Evolutionary conservation across 352 stramenopile genomes (phyloP).

Genomic region (Aphanomyces stellatus): DNA sequence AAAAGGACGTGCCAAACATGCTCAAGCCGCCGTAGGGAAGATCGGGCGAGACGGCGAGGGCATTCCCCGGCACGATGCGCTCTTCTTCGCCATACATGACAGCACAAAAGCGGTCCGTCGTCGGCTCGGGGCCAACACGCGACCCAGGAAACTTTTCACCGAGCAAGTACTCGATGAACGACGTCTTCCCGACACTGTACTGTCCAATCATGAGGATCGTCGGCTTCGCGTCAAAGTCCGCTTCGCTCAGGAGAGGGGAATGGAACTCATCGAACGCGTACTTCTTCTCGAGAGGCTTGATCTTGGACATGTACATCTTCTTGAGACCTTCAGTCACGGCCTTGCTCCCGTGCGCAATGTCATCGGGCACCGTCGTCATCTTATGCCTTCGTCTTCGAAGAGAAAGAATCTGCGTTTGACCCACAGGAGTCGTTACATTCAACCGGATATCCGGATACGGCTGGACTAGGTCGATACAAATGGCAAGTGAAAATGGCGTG

Average conservation of each 20-base stretch:
- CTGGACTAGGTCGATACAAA: too few species aligned
- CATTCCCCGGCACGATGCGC: constrained; percentile 95
- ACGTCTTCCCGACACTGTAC: constrained; percentile 98
- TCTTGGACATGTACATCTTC: constrained; percentile 65
- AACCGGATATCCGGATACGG: constrained; percentile 1
- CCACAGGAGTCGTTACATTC: background rate
- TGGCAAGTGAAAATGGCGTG: too few species aligned
- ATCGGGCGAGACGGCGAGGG: constrained; percentile 91
- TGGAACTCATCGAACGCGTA: constrained; percentile 92
- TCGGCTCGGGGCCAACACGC: constrained; percentile 96
- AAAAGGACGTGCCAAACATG: constrained; percentile 97
- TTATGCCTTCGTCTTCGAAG: background rate
- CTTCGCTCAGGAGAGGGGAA: constrained; percentile 87
- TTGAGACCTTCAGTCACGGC: constrained; percentile 72
- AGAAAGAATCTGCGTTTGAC: background rate
- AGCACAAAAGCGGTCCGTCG: constrained; percentile 96
- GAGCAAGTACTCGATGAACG: constrained; percentile 95
- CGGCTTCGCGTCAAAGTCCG: constrained; percentile 96
- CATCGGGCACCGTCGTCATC: constrained; percentile 20
- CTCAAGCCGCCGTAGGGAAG: constrained; percentile 90
- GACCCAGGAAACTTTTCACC: constrained; percentile 95
- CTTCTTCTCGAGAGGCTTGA: constrained; percentile 83
- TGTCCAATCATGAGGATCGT: constrained; percentile 97
- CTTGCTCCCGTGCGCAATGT: constrained; percentile 59
- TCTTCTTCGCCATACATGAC: constrained; percentile 97